Evolutionary conservation across 345 rosid genomes (phyloP), one percentile per base, ranked within the genome.

Genomic region (Eucalyptus cladocalyx): DNA sequence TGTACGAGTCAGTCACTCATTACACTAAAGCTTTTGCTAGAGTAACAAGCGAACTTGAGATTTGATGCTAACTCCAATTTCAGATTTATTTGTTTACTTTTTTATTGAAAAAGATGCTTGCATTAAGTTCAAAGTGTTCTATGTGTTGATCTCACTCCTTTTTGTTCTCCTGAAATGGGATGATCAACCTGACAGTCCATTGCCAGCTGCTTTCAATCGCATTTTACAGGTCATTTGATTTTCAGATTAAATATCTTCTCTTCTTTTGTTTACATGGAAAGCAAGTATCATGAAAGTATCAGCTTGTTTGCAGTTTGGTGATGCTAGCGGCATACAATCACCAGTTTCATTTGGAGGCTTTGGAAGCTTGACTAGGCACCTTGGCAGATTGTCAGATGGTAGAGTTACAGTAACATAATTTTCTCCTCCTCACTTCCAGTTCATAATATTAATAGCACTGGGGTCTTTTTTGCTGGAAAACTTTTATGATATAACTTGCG

Each of bases 331-430:
- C 87, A 96, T 97, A 89, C 99, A 97, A 50, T 97, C 99, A 62
- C 99, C 99, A 88, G 99, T 97, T 90, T 97, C 99, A 56, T 97
- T 97, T 89, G 99, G 99, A 24, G 99, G 99, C 91, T 97, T 97
- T 88, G 99, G 98, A 91, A 97, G 99, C 95, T 94, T 97, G 93
- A 96, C 99, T 15, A 95, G 99, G 93, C 99, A 97, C 89, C 95
- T 97, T 42, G 94, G 93, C 45, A 97, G 99, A 92, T 91, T 97
- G 87, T 94, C 99, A 90, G 92, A 90, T 88, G 99, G 99, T 97
- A 94, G 86, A 51, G 13, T 40, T 86, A 51, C 65, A 49, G 30
- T 51, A 50, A 32, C 87, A 32, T 32, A 54, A n/a, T 47, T 86
- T 49, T n/a, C 43, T 86, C 87, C 60, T 18, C 40, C 54, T 86